Conservation (phyloP, 1,284 basidiomycete species). For the Dichomitus squalens region DNA sequence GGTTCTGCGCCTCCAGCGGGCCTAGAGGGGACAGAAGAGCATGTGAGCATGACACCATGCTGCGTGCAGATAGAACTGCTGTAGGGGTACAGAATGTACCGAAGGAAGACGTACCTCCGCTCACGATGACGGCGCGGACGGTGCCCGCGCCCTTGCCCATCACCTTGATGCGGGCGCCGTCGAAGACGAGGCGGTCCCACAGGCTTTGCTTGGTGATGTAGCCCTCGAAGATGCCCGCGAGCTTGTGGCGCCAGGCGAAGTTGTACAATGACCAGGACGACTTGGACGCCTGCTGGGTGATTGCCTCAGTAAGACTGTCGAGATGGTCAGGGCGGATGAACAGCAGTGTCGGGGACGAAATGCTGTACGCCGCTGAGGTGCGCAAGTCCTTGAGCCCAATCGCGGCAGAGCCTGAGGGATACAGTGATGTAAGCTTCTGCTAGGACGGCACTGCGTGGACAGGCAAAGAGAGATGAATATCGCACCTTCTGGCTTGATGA, state of each 20-base stretch:
- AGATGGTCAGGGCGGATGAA: conserved; percentile 66
- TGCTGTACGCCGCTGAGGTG: conserved; percentile 50
- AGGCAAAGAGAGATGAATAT: background rate
- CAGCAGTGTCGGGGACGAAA: conserved; percentile 68
- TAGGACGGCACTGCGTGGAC: too few species aligned
- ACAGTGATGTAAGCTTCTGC: background rate
- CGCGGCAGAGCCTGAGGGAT: background rate
- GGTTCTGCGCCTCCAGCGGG: conserved; percentile 36
- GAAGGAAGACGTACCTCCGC: conserved; percentile 52
- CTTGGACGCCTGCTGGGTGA: conserved; percentile 55
- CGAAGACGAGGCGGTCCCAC: conserved; percentile 78
- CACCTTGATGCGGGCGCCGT: conserved; percentile 59
- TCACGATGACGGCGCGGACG: conserved; percentile 61
- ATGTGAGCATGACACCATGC: background rate
- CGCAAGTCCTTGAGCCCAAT: conserved; percentile 48
- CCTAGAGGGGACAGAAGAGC: conserved; percentile 31
- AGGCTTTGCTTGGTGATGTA: conserved; percentile 74
- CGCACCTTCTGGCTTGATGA: conserved; percentile 45
- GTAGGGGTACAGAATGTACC: background rate
- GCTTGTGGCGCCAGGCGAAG: conserved; percentile 75
- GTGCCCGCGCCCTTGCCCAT: conserved; percentile 61
- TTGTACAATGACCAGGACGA: conserved; percentile 53
- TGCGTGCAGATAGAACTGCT: background rate
- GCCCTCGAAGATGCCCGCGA: conserved; percentile 64
- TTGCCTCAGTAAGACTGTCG: conserved; percentile 47